A percentile compares a stretch with the other conserved stretches of the same genome.
Conservation (phyloP, 139 green algal genomes). For the Limnomonas spitsbergensis region DNA sequence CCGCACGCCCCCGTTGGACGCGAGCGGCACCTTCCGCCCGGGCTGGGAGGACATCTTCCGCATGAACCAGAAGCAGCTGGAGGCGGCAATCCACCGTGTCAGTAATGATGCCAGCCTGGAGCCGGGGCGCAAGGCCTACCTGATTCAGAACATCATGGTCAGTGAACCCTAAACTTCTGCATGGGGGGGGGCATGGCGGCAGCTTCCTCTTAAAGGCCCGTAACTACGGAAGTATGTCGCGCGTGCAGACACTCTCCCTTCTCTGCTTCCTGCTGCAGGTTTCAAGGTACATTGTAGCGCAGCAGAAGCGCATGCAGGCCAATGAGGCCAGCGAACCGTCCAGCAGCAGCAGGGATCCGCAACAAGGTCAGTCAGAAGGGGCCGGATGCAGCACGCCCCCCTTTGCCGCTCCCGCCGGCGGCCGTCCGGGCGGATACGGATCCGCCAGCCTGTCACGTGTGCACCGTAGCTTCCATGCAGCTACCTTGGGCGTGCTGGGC, state of each 20-base stretch:
- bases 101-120: slow-evolving; percentile 83
- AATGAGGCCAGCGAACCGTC: no score
- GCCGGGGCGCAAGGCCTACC: slow-evolving; percentile 89
- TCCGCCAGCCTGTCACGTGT: no score
- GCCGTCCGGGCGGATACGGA: no score
- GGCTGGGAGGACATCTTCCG: slow-evolving; percentile 97
- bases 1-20: background rate
- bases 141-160: slow-evolving; percentile 96
- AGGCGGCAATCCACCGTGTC: slow-evolving; percentile 82
- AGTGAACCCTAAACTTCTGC: no score
- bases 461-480: background rate
- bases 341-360: no score
- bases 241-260: background rate
- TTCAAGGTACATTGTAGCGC: slow-evolving; percentile 61
- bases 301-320: slow-evolving; percentile 50
- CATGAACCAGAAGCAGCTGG: slow-evolving; percentile 98
- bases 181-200: no score
- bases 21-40: slow-evolving; percentile 60
- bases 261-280: slow-evolving; percentile 9
- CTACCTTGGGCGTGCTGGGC: slow-evolving; percentile 36
- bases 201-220: no score
- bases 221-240: no score
- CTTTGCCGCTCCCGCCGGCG: no score
- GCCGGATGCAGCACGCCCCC: no score
- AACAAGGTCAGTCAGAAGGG: no score